A percentile compares a stretch with the other conserved stretches of the same genome.
These are phyloP conservation scores for Scortechinia acanthostroma DNA, from an alignment of 2,329 filamentous ascomycete genomes.

Conservation along the genomic window DNA sequence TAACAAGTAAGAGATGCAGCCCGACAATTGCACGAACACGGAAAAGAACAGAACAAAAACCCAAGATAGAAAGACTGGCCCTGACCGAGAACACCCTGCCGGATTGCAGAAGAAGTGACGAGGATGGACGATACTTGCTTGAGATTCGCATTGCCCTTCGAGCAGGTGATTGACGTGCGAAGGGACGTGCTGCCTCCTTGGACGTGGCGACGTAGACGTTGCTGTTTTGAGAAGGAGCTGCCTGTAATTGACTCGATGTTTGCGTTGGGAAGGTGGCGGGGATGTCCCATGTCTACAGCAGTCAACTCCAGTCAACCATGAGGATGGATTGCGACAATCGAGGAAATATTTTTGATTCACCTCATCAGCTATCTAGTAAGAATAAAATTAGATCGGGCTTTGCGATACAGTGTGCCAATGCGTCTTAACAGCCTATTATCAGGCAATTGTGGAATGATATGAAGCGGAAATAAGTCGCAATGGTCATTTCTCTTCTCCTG, in stretches of 20 bases:
- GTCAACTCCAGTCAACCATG: not conserved
- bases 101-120: not conserved
- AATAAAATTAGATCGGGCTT: no score
- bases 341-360: not conserved
- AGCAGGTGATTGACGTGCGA: not conserved
- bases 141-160: no score
- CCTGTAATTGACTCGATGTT: no score
- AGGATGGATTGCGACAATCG: not conserved
- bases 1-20: not conserved
- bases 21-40: not conserved
- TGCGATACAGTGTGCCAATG: not conserved
- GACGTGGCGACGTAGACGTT: no score
- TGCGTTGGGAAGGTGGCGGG: not conserved
- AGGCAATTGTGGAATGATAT: conserved; percentile 1
- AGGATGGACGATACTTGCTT: no score
- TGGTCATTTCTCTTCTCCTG: conserved; percentile 44
- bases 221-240: no score
- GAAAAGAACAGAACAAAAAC: not conserved
- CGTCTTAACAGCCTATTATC: not conserved
- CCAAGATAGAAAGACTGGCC: not conserved
- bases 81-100: not conserved
- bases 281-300: not conserved
- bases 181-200: no score
- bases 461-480: conserved; percentile 2
- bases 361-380: not conserved